phyloP scores from a whole-genome alignment of 805 yeast species.

The Candida xyloterini region DNA sequence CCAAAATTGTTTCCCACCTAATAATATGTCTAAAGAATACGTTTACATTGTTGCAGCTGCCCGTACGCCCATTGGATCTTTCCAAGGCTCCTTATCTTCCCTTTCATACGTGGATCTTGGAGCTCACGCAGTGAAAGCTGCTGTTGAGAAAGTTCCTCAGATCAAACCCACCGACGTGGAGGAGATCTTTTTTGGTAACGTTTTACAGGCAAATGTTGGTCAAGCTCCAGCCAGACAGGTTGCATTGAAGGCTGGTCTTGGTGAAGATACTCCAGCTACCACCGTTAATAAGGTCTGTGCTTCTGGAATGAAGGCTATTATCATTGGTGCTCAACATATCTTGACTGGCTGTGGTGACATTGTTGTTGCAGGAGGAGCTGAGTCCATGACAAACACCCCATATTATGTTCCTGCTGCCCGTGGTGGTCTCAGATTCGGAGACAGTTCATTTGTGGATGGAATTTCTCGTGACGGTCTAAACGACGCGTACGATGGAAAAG shows the following conservation, averaged over 20 bases:
- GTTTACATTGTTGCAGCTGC: constrained; percentile 91
- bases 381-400: constrained; percentile 94
- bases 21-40: constrained; percentile 30
- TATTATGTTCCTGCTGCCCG: constrained; percentile 87
- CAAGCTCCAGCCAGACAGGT: constrained; percentile 99
- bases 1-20: constrained; percentile 9
- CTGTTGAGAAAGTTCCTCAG: constrained; percentile 77
- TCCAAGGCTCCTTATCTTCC: constrained; percentile 79
- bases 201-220: constrained; percentile 87
- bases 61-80: constrained; percentile 95
- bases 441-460: constrained; percentile 76
- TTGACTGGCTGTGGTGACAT: constrained; percentile 87
- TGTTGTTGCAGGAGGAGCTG: constrained; percentile 96
- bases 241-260: constrained; percentile 84
- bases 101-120: constrained; percentile 84
- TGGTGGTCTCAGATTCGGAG: constrained; percentile 88
- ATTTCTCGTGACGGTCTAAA: constrained; percentile 87
- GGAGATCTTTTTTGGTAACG: constrained; percentile 91
- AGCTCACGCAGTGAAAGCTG: constrained; percentile 87
- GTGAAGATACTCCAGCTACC: constrained; percentile 77
- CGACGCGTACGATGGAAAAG: constrained; percentile 83
- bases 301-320: constrained; percentile 89
- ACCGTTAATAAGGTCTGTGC: constrained; percentile 97
- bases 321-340: constrained; percentile 87
- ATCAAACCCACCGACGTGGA: constrained; percentile 76